Conservation (phyloP, 2,329 filamentous ascomycete species). For the Colletotrichum sp. region DNA sequence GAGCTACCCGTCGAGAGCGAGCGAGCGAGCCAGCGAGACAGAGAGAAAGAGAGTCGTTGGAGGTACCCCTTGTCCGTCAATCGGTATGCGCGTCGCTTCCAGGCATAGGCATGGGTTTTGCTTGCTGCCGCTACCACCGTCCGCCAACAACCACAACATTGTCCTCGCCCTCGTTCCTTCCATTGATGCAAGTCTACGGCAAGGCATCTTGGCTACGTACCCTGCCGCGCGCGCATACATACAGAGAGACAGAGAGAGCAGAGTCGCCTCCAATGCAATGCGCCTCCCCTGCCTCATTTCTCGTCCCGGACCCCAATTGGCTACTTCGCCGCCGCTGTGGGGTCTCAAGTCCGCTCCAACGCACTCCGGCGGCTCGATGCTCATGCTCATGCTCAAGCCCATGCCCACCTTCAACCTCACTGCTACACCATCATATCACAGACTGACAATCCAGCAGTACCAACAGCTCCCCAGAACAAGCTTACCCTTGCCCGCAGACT, state of each 20-base stretch:
- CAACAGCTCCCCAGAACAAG: background rate
- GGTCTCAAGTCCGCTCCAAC: background rate
- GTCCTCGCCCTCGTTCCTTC: background rate
- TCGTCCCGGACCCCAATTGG: constrained; percentile 1
- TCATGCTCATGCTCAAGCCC: background rate
- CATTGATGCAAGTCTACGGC: background rate
- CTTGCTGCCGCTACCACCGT: background rate
- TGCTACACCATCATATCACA: background rate
- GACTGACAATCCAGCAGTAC: background rate
- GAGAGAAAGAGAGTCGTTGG: background rate
- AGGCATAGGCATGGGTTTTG: background rate
- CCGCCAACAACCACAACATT: background rate
- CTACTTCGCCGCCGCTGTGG: constrained; percentile 1
- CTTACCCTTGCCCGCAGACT: background rate
- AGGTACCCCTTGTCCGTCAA: background rate
- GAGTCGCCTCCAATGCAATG: constrained; percentile 6
- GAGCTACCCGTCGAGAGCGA: background rate
- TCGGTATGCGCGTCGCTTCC: background rate
- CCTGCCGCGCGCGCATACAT: background rate
- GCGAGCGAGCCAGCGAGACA: background rate
- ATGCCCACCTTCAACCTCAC: background rate
- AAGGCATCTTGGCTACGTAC: background rate
- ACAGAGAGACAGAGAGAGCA: background rate
- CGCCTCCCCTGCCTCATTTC: constrained; percentile 17
- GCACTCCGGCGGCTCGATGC: background rate